Evolutionary conservation across 169 alveolate species (phyloP).

Genomic region (Cryptosporidium meleagridis): DNA sequence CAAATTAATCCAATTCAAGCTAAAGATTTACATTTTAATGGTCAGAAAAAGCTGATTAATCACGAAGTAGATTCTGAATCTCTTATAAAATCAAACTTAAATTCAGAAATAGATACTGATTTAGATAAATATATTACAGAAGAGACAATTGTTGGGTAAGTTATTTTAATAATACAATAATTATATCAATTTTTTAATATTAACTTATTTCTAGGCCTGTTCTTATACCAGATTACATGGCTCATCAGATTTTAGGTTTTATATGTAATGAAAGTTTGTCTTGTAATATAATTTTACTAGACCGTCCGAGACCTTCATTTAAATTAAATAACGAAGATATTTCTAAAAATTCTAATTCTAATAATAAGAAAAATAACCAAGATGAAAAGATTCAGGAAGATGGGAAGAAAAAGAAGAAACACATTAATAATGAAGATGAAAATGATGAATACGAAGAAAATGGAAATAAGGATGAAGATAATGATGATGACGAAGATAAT

Average conservation of each 20-base stretch:
- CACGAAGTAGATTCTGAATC: background rate
- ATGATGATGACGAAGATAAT: background rate
- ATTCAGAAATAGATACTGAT: constrained; percentile 10
- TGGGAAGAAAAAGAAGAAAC: background rate
- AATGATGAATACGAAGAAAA: background rate
- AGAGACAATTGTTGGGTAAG: constrained; percentile 59
- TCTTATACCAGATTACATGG: constrained; percentile 48
- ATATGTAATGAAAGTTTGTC: constrained; percentile 24
- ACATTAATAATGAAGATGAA: background rate
- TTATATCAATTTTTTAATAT: background rate
- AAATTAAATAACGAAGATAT: background rate
- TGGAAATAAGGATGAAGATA: background rate
- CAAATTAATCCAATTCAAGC: constrained; percentile 11
- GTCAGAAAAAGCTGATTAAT: background rate
- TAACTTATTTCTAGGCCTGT: constrained; percentile 23
- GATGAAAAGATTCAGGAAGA: background rate
- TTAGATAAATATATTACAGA: constrained; percentile 15
- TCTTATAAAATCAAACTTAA: background rate
- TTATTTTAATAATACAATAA: background rate
- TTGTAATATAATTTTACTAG: constrained; percentile 49
- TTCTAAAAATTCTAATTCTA: background rate
- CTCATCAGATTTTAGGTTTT: constrained; percentile 29
- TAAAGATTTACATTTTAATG: constrained; percentile 61
- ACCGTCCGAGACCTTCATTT: constrained; percentile 31
- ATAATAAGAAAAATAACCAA: background rate